These are phyloP conservation scores for Botrytis pseudocinerea DNA, from an alignment of 2,329 filamentous ascomycete species.

Conservation along the genomic window DNA sequence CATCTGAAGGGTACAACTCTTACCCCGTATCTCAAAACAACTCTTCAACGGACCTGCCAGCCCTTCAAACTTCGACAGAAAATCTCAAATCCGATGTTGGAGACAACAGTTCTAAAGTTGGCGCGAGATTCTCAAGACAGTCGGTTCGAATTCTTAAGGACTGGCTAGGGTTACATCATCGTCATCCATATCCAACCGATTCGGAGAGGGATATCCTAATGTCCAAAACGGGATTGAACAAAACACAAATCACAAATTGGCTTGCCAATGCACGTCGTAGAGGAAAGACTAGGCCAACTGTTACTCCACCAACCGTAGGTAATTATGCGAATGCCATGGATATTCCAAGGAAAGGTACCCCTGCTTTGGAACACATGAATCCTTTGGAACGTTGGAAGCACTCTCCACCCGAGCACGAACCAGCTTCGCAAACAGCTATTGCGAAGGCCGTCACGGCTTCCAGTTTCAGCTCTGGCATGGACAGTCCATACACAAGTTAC, in stretches of 20 bases:
- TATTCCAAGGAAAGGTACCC: slow-evolving; percentile 65
- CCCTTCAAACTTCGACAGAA: slow-evolving; percentile 53
- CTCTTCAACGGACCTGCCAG: slow-evolving; percentile 30
- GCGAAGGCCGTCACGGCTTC: slow-evolving; percentile 58
- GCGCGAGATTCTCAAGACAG: slow-evolving; percentile 75
- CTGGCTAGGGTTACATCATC: slow-evolving; percentile 78
- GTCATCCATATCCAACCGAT: slow-evolving; percentile 85
- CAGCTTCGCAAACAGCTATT: slow-evolving; percentile 64
- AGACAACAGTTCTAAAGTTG: slow-evolving; percentile 57
- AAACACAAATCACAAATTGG: slow-evolving; percentile 88
- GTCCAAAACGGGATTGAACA: slow-evolving; percentile 74
- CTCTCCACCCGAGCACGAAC: slow-evolving; percentile 69
- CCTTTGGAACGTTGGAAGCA: slow-evolving; percentile 69
- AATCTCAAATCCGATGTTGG: slow-evolving; percentile 56
- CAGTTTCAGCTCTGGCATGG: slow-evolving; percentile 54
- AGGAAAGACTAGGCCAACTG: slow-evolving; percentile 70
- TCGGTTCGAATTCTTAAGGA: slow-evolving; percentile 79
- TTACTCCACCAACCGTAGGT: slow-evolving; percentile 66
- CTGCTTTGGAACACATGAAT: slow-evolving; percentile 56
- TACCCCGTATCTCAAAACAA: slow-evolving; percentile 23
- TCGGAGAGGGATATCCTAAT: slow-evolving; percentile 81
- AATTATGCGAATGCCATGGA: slow-evolving; percentile 66
- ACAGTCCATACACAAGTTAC: slow-evolving; percentile 55
- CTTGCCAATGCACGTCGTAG: slow-evolving; percentile 84
- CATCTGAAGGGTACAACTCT: slow-evolving; percentile 25